A percentile compares a stretch with the other conserved stretches of the same genome.
phyloP scores from a whole-genome alignment of 208 protist species.

The Trypanosomatidae sp. region DNA sequence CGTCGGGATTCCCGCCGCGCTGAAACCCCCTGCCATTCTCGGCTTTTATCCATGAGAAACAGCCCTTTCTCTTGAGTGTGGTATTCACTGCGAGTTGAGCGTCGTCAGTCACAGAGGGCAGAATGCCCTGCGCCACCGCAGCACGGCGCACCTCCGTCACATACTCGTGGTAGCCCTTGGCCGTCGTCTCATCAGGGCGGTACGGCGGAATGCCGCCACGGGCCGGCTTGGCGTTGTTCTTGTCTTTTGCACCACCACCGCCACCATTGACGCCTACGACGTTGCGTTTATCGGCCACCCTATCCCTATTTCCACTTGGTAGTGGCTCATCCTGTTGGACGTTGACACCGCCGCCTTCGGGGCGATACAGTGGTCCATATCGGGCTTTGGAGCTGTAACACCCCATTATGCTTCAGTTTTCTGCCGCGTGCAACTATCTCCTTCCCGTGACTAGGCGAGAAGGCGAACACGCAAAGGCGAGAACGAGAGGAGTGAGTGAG shows the following conservation, averaged over 20 bases:
- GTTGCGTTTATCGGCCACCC: neutral
- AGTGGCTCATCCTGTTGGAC: neutral
- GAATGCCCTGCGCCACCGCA: conserved; percentile 27
- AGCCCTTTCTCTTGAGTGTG: neutral
- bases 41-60: neutral
- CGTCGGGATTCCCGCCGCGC: neutral
- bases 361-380: conserved; percentile 3
- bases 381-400: conserved; percentile 28
- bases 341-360: neutral
- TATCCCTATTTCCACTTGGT: neutral
- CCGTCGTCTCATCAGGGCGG: conserved; percentile 23
- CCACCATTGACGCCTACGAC: neutral
- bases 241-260: neutral
- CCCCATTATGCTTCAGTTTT: conserved; percentile 12
- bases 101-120: conserved; percentile 16
- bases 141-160: conserved; percentile 27
- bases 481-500: neutral
- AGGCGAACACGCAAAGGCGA: neutral
- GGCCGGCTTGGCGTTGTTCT: conserved; percentile 5
- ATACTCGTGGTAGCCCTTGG: conserved; percentile 24
- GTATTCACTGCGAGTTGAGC: neutral
- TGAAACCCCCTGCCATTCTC: neutral
- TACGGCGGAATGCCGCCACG: conserved; percentile 26
- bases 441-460: neutral
- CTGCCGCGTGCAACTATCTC: neutral